Conservation (phyloP, 2,329 filamentous ascomycete genomes). For the Lithohypha guttulata region DNA sequence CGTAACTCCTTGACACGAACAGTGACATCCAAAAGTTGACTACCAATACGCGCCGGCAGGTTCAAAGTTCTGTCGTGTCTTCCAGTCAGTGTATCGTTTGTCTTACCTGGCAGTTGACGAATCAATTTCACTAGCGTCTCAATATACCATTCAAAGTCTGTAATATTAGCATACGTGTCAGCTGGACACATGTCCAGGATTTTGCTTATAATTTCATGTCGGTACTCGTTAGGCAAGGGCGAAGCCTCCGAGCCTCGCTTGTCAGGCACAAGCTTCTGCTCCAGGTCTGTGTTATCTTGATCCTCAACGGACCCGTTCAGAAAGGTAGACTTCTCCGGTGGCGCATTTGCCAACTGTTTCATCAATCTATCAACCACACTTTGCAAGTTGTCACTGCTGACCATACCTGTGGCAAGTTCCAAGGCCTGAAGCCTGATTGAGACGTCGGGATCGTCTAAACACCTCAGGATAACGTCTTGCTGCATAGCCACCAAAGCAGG, state of each 20-base stretch:
- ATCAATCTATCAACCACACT: constrained; percentile 78
- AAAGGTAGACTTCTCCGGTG: constrained; percentile 42
- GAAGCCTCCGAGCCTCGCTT: constrained; percentile 41
- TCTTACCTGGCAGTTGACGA: constrained; percentile 16
- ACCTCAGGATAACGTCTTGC: constrained; percentile 91
- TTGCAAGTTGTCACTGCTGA: constrained; percentile 73
- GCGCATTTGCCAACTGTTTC: constrained; percentile 64
- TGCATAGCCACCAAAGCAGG: constrained; percentile 81
- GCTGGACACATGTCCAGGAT: constrained; percentile 83
- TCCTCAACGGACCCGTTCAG: constrained; percentile 27
- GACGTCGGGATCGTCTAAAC: constrained; percentile 90
- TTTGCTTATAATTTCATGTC: constrained; percentile 66
- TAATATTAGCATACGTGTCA: constrained; percentile 74
- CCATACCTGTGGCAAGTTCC: constrained; percentile 87
- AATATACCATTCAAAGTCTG: constrained; percentile 96
- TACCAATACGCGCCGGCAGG: constrained; percentile 50
- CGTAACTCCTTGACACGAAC: constrained; percentile 83
- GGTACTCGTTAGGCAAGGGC: constrained; percentile 76
- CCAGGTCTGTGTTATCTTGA: constrained; percentile 40
- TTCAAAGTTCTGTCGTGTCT: constrained; percentile 6
- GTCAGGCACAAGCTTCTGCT: constrained; percentile 45
- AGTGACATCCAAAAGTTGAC: constrained; percentile 78
- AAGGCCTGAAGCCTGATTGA: constrained; percentile 89
- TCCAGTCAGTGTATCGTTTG: constrained; percentile 2
- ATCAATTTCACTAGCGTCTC: constrained; percentile 73